A percentile compares a stretch with the other conserved stretches of the same genome.
Conservation (phyloP, 192 early-diverging fungal species). For the Backusella tarrabulga region DNA sequence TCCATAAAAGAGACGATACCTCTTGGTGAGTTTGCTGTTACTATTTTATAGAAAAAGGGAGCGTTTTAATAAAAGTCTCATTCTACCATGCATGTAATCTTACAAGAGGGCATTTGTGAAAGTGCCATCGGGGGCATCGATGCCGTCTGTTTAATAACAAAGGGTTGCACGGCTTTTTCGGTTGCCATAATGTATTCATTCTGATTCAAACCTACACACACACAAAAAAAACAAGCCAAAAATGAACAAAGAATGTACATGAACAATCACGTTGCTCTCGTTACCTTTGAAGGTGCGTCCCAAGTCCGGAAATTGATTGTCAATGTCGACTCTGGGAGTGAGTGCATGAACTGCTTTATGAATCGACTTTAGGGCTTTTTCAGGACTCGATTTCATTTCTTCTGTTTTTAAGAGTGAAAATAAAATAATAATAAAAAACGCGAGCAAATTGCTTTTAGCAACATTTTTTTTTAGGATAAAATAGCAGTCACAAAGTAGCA, state of each 20-base stretch:
- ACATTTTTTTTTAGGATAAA: not conserved
- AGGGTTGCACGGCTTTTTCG: not conserved
- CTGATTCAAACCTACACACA: not conserved
- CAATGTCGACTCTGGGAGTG: not conserved
- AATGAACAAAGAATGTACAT: no score
- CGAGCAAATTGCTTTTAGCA: not conserved
- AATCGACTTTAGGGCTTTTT: slow-evolving; percentile 1
- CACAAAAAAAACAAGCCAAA: not conserved
- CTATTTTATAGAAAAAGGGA: slow-evolving; percentile 24
- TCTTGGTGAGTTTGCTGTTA: slow-evolving; percentile 72
- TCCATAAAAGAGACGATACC: slow-evolving; percentile 90
- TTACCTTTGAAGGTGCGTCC: slow-evolving; percentile 7
- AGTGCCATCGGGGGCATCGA: not conserved
- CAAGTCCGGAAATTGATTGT: slow-evolving; percentile 18
- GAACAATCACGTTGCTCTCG: not conserved
- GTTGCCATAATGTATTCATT: slow-evolving; percentile 7
- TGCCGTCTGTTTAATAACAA: not conserved
- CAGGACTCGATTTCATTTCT: not conserved
- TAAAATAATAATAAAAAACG: not conserved
- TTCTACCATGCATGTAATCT: not conserved
- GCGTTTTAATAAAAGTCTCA: not conserved
- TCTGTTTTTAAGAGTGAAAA: not conserved
- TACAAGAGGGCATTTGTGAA: slow-evolving; percentile 3
- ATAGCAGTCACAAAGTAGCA: not conserved
- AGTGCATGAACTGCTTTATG: not conserved